Percentiles rank a stretch among this genome's conserved stretches.
Conservation (phyloP, 805 yeast species). For the Saturnispora besseyi region DNA sequence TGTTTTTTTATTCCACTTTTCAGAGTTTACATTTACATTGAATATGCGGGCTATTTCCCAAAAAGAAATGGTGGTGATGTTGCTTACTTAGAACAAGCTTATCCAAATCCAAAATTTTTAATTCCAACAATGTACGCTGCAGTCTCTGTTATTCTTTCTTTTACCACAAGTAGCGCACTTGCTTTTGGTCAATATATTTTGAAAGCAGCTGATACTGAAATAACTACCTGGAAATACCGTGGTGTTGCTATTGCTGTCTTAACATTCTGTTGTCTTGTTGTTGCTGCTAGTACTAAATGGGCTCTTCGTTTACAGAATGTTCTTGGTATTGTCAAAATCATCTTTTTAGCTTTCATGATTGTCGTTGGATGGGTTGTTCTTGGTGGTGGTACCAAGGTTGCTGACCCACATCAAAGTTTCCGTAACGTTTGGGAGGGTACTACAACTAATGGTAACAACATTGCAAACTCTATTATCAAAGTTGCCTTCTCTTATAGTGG, state of each 20-base stretch:
- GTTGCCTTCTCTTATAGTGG: constrained; percentile 38
- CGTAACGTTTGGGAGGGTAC: constrained; percentile 33
- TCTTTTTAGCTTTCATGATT: constrained; percentile 57
- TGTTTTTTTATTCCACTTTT: constrained; percentile 34
- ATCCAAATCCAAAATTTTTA: constrained; percentile 57
- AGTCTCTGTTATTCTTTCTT: constrained; percentile 66
- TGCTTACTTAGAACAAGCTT: constrained; percentile 68
- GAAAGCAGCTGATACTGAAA: constrained; percentile 61
- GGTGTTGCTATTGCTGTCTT: constrained; percentile 70
- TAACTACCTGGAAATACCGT: constrained; percentile 68
- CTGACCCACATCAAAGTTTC: constrained; percentile 23
- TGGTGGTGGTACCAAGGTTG: constrained; percentile 50
- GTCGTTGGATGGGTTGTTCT: constrained; percentile 83
- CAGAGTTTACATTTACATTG: constrained; percentile 32
- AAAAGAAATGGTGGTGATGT: constrained; percentile 78
- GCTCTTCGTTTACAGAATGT: constrained; percentile 60
- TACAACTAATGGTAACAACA: constrained; percentile 34
- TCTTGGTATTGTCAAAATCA: constrained; percentile 65
- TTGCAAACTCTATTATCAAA: constrained; percentile 35
- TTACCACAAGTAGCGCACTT: constrained; percentile 80
- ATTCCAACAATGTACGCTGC: constrained; percentile 60
- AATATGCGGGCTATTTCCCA: constrained; percentile 35
- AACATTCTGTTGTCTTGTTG: constrained; percentile 58
- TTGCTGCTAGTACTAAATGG: constrained; percentile 49
- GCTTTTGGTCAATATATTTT: constrained; percentile 73